Evolutionary conservation across 768 basidiomycete species (phyloP).

Genomic region (Kwoniella dendrophila): DNA sequence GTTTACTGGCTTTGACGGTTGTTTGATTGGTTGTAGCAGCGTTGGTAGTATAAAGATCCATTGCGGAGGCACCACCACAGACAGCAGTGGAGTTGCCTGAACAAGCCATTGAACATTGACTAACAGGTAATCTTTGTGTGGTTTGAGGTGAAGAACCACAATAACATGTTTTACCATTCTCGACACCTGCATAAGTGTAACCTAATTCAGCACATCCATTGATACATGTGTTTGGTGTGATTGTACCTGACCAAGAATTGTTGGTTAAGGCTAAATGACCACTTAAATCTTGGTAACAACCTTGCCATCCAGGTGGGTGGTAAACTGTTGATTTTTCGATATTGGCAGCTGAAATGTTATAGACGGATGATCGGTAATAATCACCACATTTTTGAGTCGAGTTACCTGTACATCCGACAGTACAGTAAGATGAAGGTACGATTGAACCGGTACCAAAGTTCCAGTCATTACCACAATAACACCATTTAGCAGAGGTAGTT

Average conservation of each 20-base stretch:
- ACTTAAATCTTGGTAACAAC: constrained; percentile 26
- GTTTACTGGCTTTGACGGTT: constrained; percentile 2
- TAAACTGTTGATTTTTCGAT: constrained; percentile 3
- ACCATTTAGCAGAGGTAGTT: constrained; percentile 35
- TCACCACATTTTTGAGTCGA: constrained; percentile 42
- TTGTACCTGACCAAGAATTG: constrained; percentile 24
- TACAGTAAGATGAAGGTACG: constrained; percentile 37
- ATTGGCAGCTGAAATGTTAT: constrained; percentile 36
- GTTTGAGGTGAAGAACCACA: constrained; percentile 26
- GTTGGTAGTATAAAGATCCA: constrained; percentile 34
- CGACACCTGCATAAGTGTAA: constrained; percentile 34
- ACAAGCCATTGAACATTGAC: constrained; percentile 38
- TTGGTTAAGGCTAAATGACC: constrained; percentile 23
- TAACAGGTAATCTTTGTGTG: constrained; percentile 19
- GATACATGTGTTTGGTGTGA: constrained; percentile 33
- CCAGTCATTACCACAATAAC: constrained; percentile 43
- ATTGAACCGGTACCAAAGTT: constrained; percentile 29
- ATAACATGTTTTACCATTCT: constrained; percentile 28
- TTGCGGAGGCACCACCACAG: constrained; percentile 29
- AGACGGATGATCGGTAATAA: constrained; percentile 32
- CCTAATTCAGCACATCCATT: constrained; percentile 39
- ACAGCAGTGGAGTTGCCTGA: constrained; percentile 35
- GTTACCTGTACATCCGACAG: constrained; percentile 44
- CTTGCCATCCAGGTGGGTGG: constrained; percentile 33
- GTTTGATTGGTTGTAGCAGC: constrained; percentile 5